Base-by-base conservation (phyloP, 2,329 filamentous ascomycete species). In the Scorias spongiosa region DNA sequence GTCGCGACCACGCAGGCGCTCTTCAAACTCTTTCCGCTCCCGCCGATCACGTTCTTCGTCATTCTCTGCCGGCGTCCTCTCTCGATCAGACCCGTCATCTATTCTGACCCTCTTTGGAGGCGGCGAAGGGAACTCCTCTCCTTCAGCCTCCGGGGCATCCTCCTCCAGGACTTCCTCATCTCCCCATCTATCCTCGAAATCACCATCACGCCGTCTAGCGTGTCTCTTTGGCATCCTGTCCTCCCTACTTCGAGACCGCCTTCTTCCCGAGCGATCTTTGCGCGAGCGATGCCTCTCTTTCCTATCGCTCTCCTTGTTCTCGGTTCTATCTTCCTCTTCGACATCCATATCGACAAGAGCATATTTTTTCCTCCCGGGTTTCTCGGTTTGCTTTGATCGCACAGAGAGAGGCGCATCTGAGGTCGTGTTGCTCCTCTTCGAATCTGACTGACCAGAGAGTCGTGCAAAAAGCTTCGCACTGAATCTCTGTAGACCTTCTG, bases 1-100 rank as follows among this genome's bases (percentile, higher is more conserved):
- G 54, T 91, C 83, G 57, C 82, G 84, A 39, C 78, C 76, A 40
- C 75, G 78, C 44, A 93, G 61, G 11, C 85, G 71, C 53, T 80
- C 80, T n/a, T 84, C 76, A 51, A 93, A 88, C 14, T 82, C 84
- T 47, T 88, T 81, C 36, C 82, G 73, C 58, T 93, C 86, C 49
- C 75, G 76, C 15, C 80, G 71, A 58, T 93, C 85, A 46, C 72
- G 74, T 18, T 57, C 57, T 15, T 63, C 60, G 37, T 61, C 59
- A 28, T 55, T 51, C 2, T 49, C 46, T 15, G 18, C 10, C 12
- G 38, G 17, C 12, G 12, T 5, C 28, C 55, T 50, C 11, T 54
- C 49, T 8, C 40, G 43, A 6, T 49, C 43, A 10, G 53, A 53
- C 65, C 39, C 77, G 68, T 77, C 70, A 40, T 82, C 78, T 26